phyloP scores from a whole-genome alignment of 2,329 filamentous ascomycete genomes.

The Xenoacremonium recifei region DNA sequence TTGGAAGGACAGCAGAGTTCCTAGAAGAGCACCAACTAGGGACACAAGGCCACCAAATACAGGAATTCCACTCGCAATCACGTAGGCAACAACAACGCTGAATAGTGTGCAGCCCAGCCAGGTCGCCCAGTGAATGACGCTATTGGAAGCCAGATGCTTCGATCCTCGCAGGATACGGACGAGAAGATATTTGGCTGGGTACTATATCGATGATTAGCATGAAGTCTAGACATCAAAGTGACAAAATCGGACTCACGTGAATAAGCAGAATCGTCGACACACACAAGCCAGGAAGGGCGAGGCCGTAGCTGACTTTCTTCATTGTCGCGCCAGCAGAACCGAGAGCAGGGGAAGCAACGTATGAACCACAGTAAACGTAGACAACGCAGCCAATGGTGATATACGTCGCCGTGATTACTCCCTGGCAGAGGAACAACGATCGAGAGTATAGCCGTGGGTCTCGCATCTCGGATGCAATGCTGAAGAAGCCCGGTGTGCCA shows the following conservation, averaged over 20 bases:
- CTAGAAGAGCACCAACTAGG: background rate
- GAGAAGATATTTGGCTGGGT: background rate
- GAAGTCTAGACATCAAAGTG: background rate
- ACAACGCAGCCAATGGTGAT: constrained; percentile 35
- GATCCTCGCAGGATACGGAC: background rate
- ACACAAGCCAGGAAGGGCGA: constrained; percentile 31
- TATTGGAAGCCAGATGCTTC: background rate
- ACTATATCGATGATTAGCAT: background rate
- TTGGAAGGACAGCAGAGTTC: background rate
- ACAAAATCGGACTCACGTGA: constrained; percentile 21
- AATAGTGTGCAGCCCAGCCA: background rate
- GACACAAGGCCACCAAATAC: background rate
- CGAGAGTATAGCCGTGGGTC: constrained; percentile 28
- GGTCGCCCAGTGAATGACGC: background rate
- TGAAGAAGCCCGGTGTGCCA: constrained; percentile 34
- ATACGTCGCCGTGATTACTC: constrained; percentile 31
- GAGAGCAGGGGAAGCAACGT: constrained; percentile 45
- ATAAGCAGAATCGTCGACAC: constrained; percentile 26
- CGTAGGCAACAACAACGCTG: background rate
- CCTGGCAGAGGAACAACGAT: constrained; percentile 25
- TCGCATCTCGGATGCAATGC: constrained; percentile 32
- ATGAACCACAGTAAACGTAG: constrained; percentile 45
- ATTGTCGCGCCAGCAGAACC: constrained; percentile 40
- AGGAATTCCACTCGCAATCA: background rate
- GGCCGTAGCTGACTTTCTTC: constrained; percentile 45